Evolutionary conservation across 148 eudicot species (phyloP).

Genomic region (Hydrangea macrophylla): DNA sequence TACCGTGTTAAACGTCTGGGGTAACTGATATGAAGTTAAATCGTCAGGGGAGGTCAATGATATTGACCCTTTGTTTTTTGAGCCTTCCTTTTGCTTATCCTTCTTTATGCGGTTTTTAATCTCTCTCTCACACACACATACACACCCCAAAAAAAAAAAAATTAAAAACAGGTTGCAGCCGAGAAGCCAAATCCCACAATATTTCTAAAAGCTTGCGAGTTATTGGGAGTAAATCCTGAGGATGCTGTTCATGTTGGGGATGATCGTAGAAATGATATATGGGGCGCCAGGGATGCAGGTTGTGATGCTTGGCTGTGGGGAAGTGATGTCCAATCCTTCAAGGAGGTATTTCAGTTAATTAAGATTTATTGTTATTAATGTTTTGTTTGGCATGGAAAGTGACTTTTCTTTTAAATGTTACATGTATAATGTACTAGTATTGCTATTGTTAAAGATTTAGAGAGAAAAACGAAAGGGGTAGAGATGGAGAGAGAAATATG

Average conservation of each 20-base stretch:
- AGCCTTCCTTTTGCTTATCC: too few species aligned
- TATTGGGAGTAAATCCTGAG: slow-evolving; percentile 78
- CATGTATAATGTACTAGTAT: background rate
- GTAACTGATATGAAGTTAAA: too few species aligned
- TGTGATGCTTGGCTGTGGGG: slow-evolving; percentile 99
- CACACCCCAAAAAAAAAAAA: too few species aligned
- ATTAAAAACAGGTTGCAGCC: slow-evolving; percentile 86
- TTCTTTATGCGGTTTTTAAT: too few species aligned
- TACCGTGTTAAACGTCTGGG: too few species aligned
- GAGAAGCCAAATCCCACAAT: slow-evolving; percentile 98
- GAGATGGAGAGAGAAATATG: too few species aligned
- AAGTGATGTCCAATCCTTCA: slow-evolving; percentile 84
- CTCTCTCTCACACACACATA: too few species aligned
- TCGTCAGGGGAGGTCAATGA: too few species aligned
- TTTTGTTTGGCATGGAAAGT: background rate
- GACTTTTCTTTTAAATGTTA: background rate
- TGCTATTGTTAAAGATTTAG: background rate
- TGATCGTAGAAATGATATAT: slow-evolving; percentile 92
- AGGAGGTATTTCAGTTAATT: slow-evolving; percentile 56
- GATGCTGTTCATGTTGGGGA: slow-evolving; percentile 98
- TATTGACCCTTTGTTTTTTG: too few species aligned
- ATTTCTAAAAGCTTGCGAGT: slow-evolving; percentile 89
- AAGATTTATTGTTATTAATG: background rate
- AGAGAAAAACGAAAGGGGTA: too few species aligned
- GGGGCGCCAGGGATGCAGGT: slow-evolving; percentile 99